phyloP scores from a whole-genome alignment of 1,284 basidiomycete species.

The Sutorius eximius region DNA sequence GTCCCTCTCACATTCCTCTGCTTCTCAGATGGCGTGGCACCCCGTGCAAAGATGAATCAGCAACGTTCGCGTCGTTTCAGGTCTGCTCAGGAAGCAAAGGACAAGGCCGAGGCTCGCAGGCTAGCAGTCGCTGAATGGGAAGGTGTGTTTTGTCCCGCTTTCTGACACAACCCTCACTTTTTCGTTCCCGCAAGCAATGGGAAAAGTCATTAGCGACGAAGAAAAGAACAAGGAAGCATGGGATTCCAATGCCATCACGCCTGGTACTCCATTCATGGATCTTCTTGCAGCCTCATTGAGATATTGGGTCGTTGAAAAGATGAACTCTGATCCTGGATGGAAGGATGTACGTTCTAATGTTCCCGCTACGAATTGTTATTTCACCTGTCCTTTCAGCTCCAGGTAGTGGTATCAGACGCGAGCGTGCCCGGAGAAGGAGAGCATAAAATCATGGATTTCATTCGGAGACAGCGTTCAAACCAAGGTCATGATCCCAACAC shows the following conservation, averaged over 20 bases:
- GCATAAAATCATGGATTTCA: constrained; percentile 99
- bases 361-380: neutral
- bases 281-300: constrained; percentile 85
- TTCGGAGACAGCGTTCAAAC: constrained; percentile 87
- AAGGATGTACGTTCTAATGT: constrained; percentile 64
- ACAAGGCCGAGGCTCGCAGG: constrained; percentile 85
- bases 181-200: constrained; percentile 64
- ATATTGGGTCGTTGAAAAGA: constrained; percentile 96
- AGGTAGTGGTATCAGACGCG: constrained; percentile 97
- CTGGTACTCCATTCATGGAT: constrained; percentile 98
- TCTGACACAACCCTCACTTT: constrained; percentile 3
- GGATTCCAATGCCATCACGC: constrained; percentile 99
- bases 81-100: constrained; percentile 90
- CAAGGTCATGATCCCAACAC: constrained; percentile 94
- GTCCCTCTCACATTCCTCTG: constrained; percentile 1
- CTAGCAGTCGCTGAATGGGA: constrained; percentile 87
- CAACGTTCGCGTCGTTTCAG: constrained; percentile 96
- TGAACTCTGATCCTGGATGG: constrained; percentile 96
- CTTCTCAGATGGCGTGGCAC: constrained; percentile 87
- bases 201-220: constrained; percentile 84
- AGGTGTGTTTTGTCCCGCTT: constrained; percentile 43
- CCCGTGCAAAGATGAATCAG: constrained; percentile 99
- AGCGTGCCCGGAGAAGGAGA: constrained; percentile 98
- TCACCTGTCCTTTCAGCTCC: constrained; percentile 52
- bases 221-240: constrained; percentile 86